phyloP scores from a whole-genome alignment of 495 filamentous ascomycete genomes.

The Penicillium coprophilum region DNA sequence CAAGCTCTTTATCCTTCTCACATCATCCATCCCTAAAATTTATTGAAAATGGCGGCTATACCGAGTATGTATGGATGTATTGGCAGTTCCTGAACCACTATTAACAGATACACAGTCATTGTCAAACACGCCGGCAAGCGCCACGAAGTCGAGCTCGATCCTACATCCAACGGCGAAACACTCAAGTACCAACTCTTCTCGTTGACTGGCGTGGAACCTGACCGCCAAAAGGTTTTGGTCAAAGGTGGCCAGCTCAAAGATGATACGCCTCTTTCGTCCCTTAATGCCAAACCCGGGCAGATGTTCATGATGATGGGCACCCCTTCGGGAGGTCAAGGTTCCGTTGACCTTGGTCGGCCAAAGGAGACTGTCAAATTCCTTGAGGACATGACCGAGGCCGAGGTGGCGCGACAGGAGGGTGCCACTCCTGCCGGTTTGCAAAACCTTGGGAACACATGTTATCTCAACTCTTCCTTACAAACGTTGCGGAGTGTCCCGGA shows the following conservation, averaged over 20 bases:
- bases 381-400: constrained; percentile 97
- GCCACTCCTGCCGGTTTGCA: constrained; percentile 86
- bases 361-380: constrained; percentile 83
- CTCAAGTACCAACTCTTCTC: constrained; percentile 96
- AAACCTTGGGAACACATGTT: constrained; percentile 97
- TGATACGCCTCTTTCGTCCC: constrained; percentile 80
- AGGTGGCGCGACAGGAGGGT: constrained; percentile 76
- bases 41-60: constrained; percentile 57
- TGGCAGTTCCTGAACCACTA: constrained; percentile 3
- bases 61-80: constrained; percentile 47
- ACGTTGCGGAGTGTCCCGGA: constrained; percentile 86
- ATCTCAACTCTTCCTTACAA: constrained; percentile 95
- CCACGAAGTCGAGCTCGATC: constrained; percentile 89
- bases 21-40: constrained; percentile 13
- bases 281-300: constrained; percentile 82
- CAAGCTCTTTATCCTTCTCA: constrained; percentile 15
- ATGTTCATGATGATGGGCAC: constrained; percentile 97
- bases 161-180: constrained; percentile 78
- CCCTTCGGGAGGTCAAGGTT: constrained; percentile 61
- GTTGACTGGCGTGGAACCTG: constrained; percentile 91
- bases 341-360: constrained; percentile 61
- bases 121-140: constrained; percentile 95
- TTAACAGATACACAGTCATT: constrained; percentile 62
- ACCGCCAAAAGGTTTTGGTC: constrained; percentile 91
- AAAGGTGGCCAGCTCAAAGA: constrained; percentile 95